These are phyloP conservation scores for Suillus sp. DNA, from an alignment of 768 basidiomycete species.

Conservation along the genomic window DNA sequence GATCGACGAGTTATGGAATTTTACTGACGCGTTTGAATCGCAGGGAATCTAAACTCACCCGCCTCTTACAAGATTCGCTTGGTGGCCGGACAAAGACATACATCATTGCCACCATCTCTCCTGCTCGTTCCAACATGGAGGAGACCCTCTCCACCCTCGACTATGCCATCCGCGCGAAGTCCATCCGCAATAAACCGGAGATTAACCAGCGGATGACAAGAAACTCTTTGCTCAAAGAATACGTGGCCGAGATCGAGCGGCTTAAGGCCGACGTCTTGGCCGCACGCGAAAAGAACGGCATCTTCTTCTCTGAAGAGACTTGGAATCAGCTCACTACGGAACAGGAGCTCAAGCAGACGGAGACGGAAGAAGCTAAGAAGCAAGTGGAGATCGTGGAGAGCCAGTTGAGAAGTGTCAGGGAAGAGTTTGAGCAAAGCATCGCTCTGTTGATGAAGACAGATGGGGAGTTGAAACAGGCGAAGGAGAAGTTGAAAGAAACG, in stretches of 20 bases:
- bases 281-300: constrained; percentile 94
- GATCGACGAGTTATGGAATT: neutral
- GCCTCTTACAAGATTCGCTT: constrained; percentile 97
- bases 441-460: constrained; percentile 73
- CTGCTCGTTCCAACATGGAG: constrained; percentile 91
- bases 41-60: constrained; percentile 96
- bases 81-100: constrained; percentile 97
- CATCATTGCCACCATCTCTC: constrained; percentile 95
- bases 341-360: constrained; percentile 74
- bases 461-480: constrained; percentile 69
- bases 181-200: constrained; percentile 94
- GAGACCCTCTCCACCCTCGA: constrained; percentile 97
- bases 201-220: constrained; percentile 93
- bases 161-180: constrained; percentile 93
- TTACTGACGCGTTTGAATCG: neutral
- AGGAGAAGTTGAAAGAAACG: constrained; percentile 54
- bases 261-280: constrained; percentile 89
- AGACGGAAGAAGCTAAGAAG: constrained; percentile 80
- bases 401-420: constrained; percentile 75
- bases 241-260: constrained; percentile 89
- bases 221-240: constrained; percentile 90
- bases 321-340: constrained; percentile 83
- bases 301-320: constrained; percentile 88
- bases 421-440: constrained; percentile 92
- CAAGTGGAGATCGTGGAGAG: constrained; percentile 83